Evolutionary conservation across 2,329 filamentous ascomycete species (phyloP).

Genomic region (Colletotrichum limetticola): DNA sequence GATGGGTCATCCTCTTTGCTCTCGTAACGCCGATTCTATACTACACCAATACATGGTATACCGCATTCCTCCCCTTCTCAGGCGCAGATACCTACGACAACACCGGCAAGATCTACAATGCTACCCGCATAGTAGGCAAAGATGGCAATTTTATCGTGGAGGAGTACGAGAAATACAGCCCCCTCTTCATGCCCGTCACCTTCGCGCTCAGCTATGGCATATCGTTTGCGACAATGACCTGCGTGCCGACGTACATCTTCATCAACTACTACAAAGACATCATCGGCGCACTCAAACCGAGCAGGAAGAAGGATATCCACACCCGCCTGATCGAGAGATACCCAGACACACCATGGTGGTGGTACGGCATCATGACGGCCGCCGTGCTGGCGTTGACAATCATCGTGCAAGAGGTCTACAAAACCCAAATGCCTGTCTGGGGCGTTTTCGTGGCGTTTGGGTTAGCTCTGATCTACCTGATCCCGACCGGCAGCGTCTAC

Average conservation of each 20-base stretch:
- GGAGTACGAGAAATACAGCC: conserved; percentile 58
- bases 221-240: conserved; percentile 48
- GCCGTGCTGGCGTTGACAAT: conserved; percentile 47
- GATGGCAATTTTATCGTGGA: conserved; percentile 55
- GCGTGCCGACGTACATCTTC: conserved; percentile 50
- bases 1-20: conserved; percentile 67
- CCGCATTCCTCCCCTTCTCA: conserved; percentile 64
- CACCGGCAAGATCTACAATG: conserved; percentile 58
- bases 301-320: conserved; percentile 39
- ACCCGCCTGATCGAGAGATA: conserved; percentile 47
- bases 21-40: conserved; percentile 67
- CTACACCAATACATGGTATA: conserved; percentile 68
- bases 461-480: conserved; percentile 46
- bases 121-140: conserved; percentile 58
- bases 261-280: conserved; percentile 54
- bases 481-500: conserved; percentile 65
- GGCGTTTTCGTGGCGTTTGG: conserved; percentile 55
- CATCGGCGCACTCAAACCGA: conserved; percentile 40
- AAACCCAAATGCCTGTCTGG: conserved; percentile 70
- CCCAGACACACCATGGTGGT: conserved; percentile 48
- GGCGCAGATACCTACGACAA: conserved; percentile 62
- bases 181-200: conserved; percentile 48
- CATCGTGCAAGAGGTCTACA: conserved; percentile 56
- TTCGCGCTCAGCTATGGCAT: conserved; percentile 49
- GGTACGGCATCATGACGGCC: conserved; percentile 48